Conservation (phyloP, 2,329 filamentous ascomycete genomes). For the Ascosphaera apis region DNA sequence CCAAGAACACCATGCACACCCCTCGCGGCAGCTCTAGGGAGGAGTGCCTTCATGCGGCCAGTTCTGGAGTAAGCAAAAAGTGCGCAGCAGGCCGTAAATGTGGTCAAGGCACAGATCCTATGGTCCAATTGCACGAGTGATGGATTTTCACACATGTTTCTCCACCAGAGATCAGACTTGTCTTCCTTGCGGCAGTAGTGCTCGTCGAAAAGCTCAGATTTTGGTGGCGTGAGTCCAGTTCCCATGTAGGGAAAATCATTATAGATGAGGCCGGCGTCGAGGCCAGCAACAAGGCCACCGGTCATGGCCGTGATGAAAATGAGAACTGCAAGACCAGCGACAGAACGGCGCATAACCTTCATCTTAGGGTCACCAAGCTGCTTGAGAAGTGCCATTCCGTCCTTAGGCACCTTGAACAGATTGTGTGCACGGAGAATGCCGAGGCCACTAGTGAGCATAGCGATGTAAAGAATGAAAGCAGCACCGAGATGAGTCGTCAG, state of each 20-base stretch:
- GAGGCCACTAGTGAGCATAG: slow-evolving; percentile 82
- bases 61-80: slow-evolving; percentile 63
- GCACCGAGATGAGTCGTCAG: slow-evolving; percentile 72
- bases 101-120: slow-evolving; percentile 72
- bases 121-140: slow-evolving; percentile 90
- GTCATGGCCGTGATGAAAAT: slow-evolving; percentile 86
- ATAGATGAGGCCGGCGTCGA: slow-evolving; percentile 93
- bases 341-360: slow-evolving; percentile 47
- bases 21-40: slow-evolving; percentile 36
- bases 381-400: slow-evolving; percentile 35
- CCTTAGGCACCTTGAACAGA: slow-evolving; percentile 43
- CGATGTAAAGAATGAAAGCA: slow-evolving; percentile 78
- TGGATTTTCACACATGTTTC: slow-evolving; percentile 94
- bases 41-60: slow-evolving; percentile 33
- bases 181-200: slow-evolving; percentile 69
- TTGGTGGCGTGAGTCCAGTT: slow-evolving; percentile 54
- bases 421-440: slow-evolving; percentile 57
- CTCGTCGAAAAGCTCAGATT: slow-evolving; percentile 57
- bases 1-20: slow-evolving; percentile 63
- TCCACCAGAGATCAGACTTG: slow-evolving; percentile 72
- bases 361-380: slow-evolving; percentile 45
- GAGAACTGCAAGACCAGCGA: slow-evolving; percentile 46
- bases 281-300: slow-evolving; percentile 74
- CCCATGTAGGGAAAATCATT: slow-evolving; percentile 98
- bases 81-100: slow-evolving; percentile 56